Conservation (phyloP, 805 yeast genomes). For the Grigorovia humatica region DNA sequence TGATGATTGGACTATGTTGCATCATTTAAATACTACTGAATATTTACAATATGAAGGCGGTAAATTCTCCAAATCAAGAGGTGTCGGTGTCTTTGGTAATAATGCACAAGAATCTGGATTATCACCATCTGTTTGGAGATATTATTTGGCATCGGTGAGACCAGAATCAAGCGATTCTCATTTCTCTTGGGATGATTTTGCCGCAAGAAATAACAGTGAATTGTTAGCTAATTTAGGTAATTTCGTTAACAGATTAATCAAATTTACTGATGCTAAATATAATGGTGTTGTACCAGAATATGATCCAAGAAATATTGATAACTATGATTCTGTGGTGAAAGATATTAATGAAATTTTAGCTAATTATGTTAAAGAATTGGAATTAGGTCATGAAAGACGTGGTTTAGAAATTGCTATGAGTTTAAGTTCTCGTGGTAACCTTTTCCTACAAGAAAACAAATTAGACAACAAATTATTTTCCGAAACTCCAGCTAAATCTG, state of each 20-base stretch:
- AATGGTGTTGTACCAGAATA: constrained; percentile 79
- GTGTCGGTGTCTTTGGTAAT: constrained; percentile 96
- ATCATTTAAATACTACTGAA: constrained; percentile 89
- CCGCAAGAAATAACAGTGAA: constrained; percentile 86
- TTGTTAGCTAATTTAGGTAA: constrained; percentile 93
- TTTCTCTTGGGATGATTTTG: constrained; percentile 96
- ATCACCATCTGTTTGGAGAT: constrained; percentile 94
- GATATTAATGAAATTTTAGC: constrained; percentile 57
- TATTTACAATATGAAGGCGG: constrained; percentile 97
- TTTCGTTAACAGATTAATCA: constrained; percentile 86
- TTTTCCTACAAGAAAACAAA: constrained; percentile 90
- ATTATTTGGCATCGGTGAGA: constrained; percentile 81
- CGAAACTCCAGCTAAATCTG: constrained; percentile 67
- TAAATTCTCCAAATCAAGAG: constrained; percentile 95
- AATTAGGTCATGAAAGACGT: constrained; percentile 67
- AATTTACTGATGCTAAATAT: constrained; percentile 82
- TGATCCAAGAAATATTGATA: constrained; percentile 38
- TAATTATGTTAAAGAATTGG: constrained; percentile 63
- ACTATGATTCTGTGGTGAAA: constrained; percentile 34
- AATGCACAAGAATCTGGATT: constrained; percentile 91
- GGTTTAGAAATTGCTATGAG: constrained; percentile 91
- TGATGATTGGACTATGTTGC: constrained; percentile 82
- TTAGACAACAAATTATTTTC: constrained; percentile 78
- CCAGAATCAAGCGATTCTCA: constrained; percentile 96
- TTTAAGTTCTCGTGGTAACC: constrained; percentile 86